phyloP scores from a whole-genome alignment of 257 asterid species.

The Nicotiana undulata region DNA sequence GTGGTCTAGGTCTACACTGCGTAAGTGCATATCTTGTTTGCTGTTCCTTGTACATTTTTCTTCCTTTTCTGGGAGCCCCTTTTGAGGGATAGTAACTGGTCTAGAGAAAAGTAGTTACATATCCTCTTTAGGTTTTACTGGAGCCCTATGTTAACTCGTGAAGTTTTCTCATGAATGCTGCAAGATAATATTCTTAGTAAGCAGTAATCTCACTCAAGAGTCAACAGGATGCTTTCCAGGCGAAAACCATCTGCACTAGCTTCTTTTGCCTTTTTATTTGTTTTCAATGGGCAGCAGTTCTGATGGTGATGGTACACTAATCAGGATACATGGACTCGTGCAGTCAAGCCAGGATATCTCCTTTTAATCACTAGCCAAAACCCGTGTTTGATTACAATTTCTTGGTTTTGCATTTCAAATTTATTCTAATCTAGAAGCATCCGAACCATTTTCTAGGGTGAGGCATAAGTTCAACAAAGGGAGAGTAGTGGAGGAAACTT shows the following conservation, averaged over 20 bases:
- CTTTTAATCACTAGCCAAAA: background rate
- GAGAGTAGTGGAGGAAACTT: background rate
- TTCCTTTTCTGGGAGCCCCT: background rate
- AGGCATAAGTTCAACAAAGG: background rate
- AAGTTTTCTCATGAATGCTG: background rate
- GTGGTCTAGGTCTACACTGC: background rate
- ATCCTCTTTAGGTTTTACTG: background rate
- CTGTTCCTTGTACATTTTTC: background rate
- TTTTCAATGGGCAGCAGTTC: background rate
- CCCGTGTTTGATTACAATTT: background rate
- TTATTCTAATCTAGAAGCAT: background rate
- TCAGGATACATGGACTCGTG: background rate
- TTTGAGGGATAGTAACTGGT: background rate
- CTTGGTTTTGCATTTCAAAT: background rate
- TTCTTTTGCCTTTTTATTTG: background rate
- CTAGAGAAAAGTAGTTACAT: background rate
- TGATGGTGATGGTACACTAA: background rate
- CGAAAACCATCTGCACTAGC: background rate
- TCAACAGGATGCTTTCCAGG: background rate
- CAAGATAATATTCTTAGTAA: background rate
- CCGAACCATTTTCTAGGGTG: background rate
- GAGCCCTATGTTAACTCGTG: background rate
- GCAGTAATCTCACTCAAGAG: background rate
- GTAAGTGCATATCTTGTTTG: background rate
- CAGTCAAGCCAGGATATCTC: background rate